Conservation (phyloP, 176 grass and related monocot genomes). For the Alloteropsis semialata region DNA sequence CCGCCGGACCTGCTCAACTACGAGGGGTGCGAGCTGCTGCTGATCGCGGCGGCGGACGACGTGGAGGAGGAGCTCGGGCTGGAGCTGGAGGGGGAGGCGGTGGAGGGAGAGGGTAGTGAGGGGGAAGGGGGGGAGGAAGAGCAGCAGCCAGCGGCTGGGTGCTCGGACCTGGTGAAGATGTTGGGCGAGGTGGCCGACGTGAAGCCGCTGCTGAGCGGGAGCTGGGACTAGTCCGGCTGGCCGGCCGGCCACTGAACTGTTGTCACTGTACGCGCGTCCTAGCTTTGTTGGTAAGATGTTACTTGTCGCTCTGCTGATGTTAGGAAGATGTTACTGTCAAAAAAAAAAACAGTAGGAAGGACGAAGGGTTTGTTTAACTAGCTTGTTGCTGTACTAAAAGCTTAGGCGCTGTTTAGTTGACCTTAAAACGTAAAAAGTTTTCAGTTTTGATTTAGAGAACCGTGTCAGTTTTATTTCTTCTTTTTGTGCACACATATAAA, state of each 20-base stretch:
- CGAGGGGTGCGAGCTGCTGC: slow-evolving; percentile 86
- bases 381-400: no score
- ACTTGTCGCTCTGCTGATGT: no score
- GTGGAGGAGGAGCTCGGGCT: slow-evolving; percentile 77
- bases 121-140: not conserved
- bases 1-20: slow-evolving; percentile 85
- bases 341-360: no score
- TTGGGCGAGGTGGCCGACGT: slow-evolving; percentile 57
- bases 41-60: slow-evolving; percentile 76
- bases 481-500: no score
- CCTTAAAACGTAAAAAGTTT: no score
- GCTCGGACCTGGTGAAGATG: slow-evolving; percentile 76
- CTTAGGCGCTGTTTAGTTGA: no score
- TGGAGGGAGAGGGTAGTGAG: not conserved
- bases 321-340: no score
- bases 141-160: not conserved
- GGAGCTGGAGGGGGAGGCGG: slow-evolving; percentile 53
- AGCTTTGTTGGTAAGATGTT: no score
- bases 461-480: no score
- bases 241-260: not conserved
- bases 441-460: no score
- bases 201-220: slow-evolving; percentile 75
- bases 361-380: no score
- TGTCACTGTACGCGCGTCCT: not conserved
- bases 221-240: slow-evolving; percentile 53